Evolutionary conservation across 768 basidiomycete species (phyloP), one percentile per base, ranked within the genome.

Genomic region (Mycena alexandri): DNA sequence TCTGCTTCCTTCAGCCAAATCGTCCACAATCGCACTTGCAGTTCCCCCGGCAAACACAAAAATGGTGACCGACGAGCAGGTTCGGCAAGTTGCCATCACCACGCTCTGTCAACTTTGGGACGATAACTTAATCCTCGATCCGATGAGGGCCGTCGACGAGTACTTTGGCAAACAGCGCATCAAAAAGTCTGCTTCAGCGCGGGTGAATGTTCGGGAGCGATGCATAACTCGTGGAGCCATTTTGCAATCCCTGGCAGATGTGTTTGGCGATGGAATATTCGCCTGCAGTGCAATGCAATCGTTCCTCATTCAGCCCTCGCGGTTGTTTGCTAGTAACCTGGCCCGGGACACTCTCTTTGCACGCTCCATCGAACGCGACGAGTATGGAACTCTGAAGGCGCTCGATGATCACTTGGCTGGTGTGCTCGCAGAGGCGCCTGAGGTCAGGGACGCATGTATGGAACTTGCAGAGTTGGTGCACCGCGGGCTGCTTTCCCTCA

Each of bases 91-190:
- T 36, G 34, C 34, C 7, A n/a, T 36, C 9, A 19, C 36, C 12
- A n/a, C 11, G 34, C 52, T 53, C n/a, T 53, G 52, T 36, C 12
- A 22, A 12, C n/a, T 53, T 3, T 53, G 52, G 52, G 52, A 53
- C n/a, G 13, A 53, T 11, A 11, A 53, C 19, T n/a, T 53, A 10
- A 38, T 53, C 21, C 13, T 53, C 8, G 21, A 36, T 10, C 52
- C 52, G 10, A 38, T 38, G 34, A 12, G 7, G 9, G 9, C 13
- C 10, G 34, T 53, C 2, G 52, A 53, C n/a, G 21, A 22, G 52
- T 6, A 6, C 12, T 22, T 53, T 38, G 6, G 22, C 8, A 16
- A 16, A 5, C 12, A 53, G 9, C 52, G 36, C 13, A 14, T n/a
- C 36, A n/a, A 5, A 11, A 36, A 38, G 19, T 48, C 47, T 8